These are phyloP conservation scores for Vigna angularis DNA, from an alignment of 306 rosid genomes.

Conservation along the genomic window DNA sequence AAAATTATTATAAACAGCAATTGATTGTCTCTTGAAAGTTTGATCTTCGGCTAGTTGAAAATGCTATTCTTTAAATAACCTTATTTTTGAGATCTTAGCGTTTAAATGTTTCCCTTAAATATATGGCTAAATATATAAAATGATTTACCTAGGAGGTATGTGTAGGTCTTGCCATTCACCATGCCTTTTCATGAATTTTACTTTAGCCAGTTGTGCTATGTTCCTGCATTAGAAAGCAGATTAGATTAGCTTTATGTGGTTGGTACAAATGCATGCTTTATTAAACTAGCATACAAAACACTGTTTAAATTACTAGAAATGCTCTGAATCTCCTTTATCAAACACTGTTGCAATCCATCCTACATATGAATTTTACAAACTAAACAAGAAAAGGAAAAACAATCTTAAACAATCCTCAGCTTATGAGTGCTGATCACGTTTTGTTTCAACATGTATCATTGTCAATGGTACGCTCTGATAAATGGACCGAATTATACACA, in stretches of 20 bases:
- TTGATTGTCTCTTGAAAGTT: background rate
- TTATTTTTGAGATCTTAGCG: background rate
- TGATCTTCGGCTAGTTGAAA: conserved; percentile 21
- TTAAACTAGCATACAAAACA: conserved; percentile 12
- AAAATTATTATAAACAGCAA: conserved; percentile 14
- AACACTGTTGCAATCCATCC: conserved; percentile 8
- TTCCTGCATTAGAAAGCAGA: conserved; percentile 60
- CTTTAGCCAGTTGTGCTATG: conserved; percentile 81
- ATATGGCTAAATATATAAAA: conserved; percentile 28
- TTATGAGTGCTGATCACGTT: conserved; percentile 11
- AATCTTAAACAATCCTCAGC: background rate
- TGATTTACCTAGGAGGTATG: conserved; percentile 73
- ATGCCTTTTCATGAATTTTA: conserved; percentile 61
- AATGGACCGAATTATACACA: background rate
- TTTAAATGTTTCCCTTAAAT: background rate
- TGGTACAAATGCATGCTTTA: conserved; percentile 16
- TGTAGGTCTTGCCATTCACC: conserved; percentile 76
- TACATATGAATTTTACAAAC: background rate
- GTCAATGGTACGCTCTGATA: background rate
- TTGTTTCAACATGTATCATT: background rate
- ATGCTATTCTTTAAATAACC: conserved; percentile 5
- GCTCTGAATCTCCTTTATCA: background rate
- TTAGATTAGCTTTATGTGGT: conserved; percentile 9
- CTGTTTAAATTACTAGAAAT: conserved; percentile 21
- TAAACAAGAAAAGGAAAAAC: conserved; percentile 1